Percentiles rank a stretch among this genome's conserved stretches.
phyloP scores from a whole-genome alignment of 257 asterid species.

The Solanum piurae region DNA sequence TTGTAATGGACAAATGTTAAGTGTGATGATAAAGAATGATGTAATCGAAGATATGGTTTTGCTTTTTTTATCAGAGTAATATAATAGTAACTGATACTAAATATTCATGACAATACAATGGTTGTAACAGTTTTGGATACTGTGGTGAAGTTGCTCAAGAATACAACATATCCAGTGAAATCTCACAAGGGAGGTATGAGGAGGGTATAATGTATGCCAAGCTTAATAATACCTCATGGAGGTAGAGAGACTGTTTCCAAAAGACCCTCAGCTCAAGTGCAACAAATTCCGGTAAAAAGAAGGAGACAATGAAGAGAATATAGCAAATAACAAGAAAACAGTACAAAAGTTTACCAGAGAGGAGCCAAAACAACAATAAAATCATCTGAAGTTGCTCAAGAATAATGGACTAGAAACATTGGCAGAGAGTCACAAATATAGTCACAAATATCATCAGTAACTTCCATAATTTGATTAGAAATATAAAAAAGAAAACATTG shows the following conservation, averaged over 20 bases:
- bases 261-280: neutral
- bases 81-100: neutral
- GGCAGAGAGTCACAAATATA: neutral
- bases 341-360: neutral
- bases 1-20: conserved; percentile 7
- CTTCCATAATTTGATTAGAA: neutral
- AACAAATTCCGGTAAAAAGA: neutral
- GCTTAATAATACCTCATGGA: neutral
- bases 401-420: neutral
- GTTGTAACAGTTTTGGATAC: neutral
- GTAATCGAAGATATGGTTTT: neutral
- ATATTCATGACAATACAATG: neutral
- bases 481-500: neutral
- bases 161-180: neutral
- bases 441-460: neutral
- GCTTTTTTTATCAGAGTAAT: neutral
- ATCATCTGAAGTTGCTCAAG: neutral
- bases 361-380: neutral
- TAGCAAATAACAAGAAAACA: neutral
- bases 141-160: neutral
- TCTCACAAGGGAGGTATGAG: neutral
- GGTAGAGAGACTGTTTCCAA: neutral
- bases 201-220: neutral
- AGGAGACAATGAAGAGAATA: neutral
- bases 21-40: neutral